phyloP scores from a whole-genome alignment of 2,329 filamentous ascomycete species.

The Xylaria sp. region DNA sequence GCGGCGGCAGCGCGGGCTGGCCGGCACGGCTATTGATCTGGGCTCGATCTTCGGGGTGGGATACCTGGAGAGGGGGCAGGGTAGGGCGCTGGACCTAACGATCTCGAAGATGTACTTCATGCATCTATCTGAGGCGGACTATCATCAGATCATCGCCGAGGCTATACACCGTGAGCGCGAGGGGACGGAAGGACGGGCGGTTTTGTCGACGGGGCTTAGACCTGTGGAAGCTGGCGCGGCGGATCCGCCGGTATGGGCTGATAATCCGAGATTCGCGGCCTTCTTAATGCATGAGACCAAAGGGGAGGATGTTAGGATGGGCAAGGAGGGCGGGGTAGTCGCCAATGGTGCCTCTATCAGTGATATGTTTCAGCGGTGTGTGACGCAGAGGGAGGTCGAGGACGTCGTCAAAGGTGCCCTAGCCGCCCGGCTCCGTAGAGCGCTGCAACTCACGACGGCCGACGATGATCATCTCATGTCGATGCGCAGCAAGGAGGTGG shows the following conservation, averaged over 20 bases:
- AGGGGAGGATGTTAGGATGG: background rate
- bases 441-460: slow-evolving; percentile 27
- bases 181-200: background rate
- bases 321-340: slow-evolving; percentile 2
- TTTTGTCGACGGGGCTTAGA: background rate
- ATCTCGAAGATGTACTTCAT: slow-evolving; percentile 27
- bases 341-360: slow-evolving; percentile 5
- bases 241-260: slow-evolving; percentile 31
- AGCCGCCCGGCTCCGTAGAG: slow-evolving; percentile 25
- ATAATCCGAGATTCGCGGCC: slow-evolving; percentile 36
- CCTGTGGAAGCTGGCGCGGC: background rate
- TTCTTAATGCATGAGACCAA: slow-evolving; percentile 29
- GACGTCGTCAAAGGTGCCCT: slow-evolving; percentile 21
- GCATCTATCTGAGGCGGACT: slow-evolving; percentile 47
- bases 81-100: background rate
- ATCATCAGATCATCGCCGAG: slow-evolving; percentile 48
- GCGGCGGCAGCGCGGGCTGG: slow-evolving; percentile 43
- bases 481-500: slow-evolving; percentile 18
- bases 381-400: slow-evolving; percentile 7
- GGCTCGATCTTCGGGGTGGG: slow-evolving; percentile 45
- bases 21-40: slow-evolving; percentile 49
- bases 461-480: slow-evolving; percentile 32
- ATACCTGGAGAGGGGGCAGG: slow-evolving; percentile 29
- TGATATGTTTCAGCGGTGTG: slow-evolving; percentile 11
- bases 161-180: slow-evolving; percentile 40